Base-by-base conservation (phyloP, 1,139 yeast genomes). In the Yamadazyma conglobata region DNA sequence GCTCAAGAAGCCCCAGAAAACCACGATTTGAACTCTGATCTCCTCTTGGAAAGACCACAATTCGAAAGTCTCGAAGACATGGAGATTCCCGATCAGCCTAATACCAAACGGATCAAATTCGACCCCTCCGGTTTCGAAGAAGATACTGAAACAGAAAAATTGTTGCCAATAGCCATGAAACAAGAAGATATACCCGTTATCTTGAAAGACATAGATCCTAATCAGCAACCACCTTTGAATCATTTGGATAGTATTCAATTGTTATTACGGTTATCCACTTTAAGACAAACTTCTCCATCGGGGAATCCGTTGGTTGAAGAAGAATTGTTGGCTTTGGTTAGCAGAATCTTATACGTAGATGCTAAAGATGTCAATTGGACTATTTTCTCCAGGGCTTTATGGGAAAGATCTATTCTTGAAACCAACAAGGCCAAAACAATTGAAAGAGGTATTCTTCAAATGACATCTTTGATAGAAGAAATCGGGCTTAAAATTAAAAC, bases 401-500 rank as follows among this genome's bases (percentile, higher is more conserved):
- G 97, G 96, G 86, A 83, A 47, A 73, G 98, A 52, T 86, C 96
- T 9, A 47, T 85, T 11, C 64, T 89, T 25, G 98, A 93, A 54
- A 76, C 95, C 0, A 70, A 70, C 26, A 81, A 79, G 41, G 79
- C 95, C 3, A 79, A 85, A 50, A 89, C 97, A 1, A 80, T 89
- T 14, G 98, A 93, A 58, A 74, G 98, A 55, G 97, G 97, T 32
- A 79, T 89, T 10, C 65, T 91, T 32, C 98, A 93, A 58, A 80
- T 93, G 81, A 93, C 91, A 31, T 80, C 95, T 4, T 65, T 93
- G 30, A 91, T 89, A 17, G 96, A 89, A 50, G 97, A 89, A 52
- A 65, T 88, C 25, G 95, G 94, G 1, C 68, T 81, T 35, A 77
- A 79, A 35, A 76, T 85, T 31, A 68, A 73, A 37, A 60, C 80